These are phyloP conservation scores for Lolium perenne DNA, from an alignment of 176 grass and related monocot genomes.

Conservation along the genomic window DNA sequence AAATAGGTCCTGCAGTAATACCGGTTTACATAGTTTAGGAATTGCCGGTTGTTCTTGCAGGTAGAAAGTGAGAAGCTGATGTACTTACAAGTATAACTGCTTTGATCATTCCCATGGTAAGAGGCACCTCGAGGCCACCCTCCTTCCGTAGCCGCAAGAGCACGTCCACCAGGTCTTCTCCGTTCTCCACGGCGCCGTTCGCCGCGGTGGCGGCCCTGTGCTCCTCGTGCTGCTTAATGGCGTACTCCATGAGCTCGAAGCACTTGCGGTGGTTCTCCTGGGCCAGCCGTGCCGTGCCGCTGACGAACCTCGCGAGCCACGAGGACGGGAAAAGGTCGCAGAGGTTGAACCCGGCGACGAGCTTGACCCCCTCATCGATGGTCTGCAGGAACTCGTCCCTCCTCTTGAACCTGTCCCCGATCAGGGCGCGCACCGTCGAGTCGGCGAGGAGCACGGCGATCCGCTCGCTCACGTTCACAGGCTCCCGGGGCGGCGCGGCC, in stretches of 20 bases:
- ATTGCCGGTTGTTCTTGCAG: no score
- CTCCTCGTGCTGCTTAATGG: constrained; percentile 47
- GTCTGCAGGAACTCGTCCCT: constrained; percentile 41
- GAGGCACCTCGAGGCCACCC: constrained; percentile 37
- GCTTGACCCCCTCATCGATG: constrained; percentile 23
- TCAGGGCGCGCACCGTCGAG: constrained; percentile 34
- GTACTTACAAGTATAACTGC: constrained; percentile 40
- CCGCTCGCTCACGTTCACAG: constrained; percentile 40
- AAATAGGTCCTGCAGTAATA: constrained; percentile 37
- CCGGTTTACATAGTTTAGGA: not conserved
- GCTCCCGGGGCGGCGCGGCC: not conserved
- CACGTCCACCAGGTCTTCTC: constrained; percentile 35
- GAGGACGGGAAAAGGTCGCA: constrained; percentile 52
- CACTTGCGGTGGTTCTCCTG: constrained; percentile 28
- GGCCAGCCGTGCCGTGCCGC: constrained; percentile 6
- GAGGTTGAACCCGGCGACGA: constrained; percentile 34
- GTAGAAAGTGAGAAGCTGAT: constrained; percentile 31
- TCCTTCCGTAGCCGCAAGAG: constrained; percentile 43
- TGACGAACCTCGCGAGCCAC: not conserved
- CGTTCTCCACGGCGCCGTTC: not conserved
- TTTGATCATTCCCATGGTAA: constrained; percentile 47
- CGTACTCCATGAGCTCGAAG: constrained; percentile 42
- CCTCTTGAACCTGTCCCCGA: constrained; percentile 41
- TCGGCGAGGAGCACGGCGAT: constrained; percentile 34
- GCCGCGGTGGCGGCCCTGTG: not conserved